Evolutionary conservation across 768 basidiomycete genomes (phyloP).

Genomic region (Agrocybe pediades): DNA sequence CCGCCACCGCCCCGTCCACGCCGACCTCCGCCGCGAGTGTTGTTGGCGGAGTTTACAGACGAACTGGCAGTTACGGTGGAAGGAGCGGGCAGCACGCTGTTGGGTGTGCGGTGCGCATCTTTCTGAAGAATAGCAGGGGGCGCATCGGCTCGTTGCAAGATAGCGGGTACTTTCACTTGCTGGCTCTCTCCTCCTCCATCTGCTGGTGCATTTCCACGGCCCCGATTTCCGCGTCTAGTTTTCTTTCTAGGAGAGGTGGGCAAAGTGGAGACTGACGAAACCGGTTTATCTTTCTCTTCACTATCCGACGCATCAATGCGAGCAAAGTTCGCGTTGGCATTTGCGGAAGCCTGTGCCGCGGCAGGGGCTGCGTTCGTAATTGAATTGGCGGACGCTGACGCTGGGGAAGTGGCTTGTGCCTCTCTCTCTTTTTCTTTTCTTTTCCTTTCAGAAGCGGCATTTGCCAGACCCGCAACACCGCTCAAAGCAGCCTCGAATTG

Average conservation of each 20-base stretch:
- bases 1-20: slow-evolving; percentile 12
- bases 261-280: slow-evolving; percentile 4
- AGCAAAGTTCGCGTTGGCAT: slow-evolving; percentile 6
- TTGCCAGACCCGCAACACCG: slow-evolving; percentile 55
- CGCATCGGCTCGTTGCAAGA: slow-evolving; percentile 30
- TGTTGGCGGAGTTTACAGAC: slow-evolving; percentile 4
- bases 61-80: slow-evolving; percentile 7
- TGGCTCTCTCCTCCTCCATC: slow-evolving; percentile 9
- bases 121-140: slow-evolving; percentile 10
- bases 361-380: slow-evolving; percentile 5
- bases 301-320: slow-evolving; percentile 17
- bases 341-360: background rate
- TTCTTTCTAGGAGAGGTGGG: slow-evolving; percentile 22
- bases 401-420: slow-evolving; percentile 15
- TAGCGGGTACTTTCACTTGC: slow-evolving; percentile 28
- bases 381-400: background rate
- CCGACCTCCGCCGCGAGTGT: slow-evolving; percentile 12
- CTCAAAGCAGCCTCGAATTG: slow-evolving; percentile 76
- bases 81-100: background rate
- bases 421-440: slow-evolving; percentile 29
- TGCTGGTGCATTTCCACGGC: slow-evolving; percentile 4
- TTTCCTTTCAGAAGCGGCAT: slow-evolving; percentile 27
- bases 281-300: slow-evolving; percentile 19
- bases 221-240: slow-evolving; percentile 21
- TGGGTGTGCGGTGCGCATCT: background rate